Percentiles rank a stretch among this genome's conserved stretches.
Conservation (phyloP, 2,329 filamentous ascomycete species). For the Aureobasidium uvarum region DNA sequence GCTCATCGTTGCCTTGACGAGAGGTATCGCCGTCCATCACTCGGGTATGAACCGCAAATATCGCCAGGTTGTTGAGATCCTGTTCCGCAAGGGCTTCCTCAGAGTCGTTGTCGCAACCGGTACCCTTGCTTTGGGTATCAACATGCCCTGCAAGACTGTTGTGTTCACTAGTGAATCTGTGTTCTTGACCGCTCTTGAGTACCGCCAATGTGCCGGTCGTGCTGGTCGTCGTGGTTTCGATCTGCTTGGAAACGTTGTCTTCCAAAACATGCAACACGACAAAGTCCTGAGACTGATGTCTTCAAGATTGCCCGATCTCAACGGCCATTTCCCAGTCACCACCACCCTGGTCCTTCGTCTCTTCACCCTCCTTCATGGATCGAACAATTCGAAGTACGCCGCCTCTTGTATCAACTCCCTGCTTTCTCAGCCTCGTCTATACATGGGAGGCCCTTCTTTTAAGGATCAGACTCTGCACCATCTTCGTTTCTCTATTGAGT, state of each 20-base stretch:
- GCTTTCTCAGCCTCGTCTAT: constrained; percentile 67
- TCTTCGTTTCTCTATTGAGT: constrained; percentile 77
- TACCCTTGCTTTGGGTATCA: constrained; percentile 74
- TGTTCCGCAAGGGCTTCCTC: constrained; percentile 71
- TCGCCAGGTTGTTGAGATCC: constrained; percentile 68
- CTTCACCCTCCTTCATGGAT: constrained; percentile 65
- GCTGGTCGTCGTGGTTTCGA: constrained; percentile 79
- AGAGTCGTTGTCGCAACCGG: constrained; percentile 72
- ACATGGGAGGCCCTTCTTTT: constrained; percentile 66
- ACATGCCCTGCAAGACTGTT: constrained; percentile 80
- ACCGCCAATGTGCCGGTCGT: constrained; percentile 72
- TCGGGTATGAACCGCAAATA: constrained; percentile 77
- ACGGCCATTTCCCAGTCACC: constrained; percentile 75
- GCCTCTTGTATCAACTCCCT: constrained; percentile 63
- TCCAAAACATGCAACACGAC: constrained; percentile 61
- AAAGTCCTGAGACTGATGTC: constrained; percentile 69
- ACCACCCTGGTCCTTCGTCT: constrained; percentile 69
- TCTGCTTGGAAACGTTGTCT: constrained; percentile 76
- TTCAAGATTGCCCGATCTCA: constrained; percentile 69
- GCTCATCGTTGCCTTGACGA: constrained; percentile 60
- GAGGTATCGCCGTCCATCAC: constrained; percentile 75
- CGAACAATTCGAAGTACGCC: constrained; percentile 62
- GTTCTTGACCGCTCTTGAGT: constrained; percentile 72
- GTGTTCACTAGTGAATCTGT: constrained; percentile 72
- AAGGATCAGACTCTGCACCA: constrained; percentile 72